Evolutionary conservation across 768 basidiomycete species (phyloP).

Genomic region (Tulasnella sp.): DNA sequence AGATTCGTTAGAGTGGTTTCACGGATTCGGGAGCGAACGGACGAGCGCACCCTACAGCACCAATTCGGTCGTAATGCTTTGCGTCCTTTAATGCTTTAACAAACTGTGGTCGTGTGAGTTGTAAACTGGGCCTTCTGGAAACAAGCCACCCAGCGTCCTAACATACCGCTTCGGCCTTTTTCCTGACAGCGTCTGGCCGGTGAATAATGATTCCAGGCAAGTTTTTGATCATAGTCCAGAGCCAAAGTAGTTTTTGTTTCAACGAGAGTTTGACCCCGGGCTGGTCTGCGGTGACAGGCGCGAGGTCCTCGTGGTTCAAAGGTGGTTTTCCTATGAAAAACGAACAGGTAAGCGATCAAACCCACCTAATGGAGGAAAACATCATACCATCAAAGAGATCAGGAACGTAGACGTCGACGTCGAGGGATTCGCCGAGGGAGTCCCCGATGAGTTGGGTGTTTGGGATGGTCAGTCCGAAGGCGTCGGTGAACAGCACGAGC

Average conservation of each 20-base stretch:
- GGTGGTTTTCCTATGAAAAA: constrained; percentile 24
- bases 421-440: constrained; percentile 46
- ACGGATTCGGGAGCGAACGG: not conserved
- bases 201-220: constrained; percentile 12
- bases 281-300: constrained; percentile 21
- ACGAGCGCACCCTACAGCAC: not conserved
- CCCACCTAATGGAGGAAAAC: not conserved
- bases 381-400: constrained; percentile 56
- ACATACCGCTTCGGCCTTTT: not conserved
- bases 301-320: constrained; percentile 17
- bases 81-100: not conserved
- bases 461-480: constrained; percentile 51
- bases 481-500: constrained; percentile 54
- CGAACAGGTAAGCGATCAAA: not conserved
- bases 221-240: constrained; percentile 33
- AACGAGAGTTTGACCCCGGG: constrained; percentile 30
- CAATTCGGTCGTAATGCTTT: constrained; percentile 1
- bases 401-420: constrained; percentile 62
- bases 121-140: not conserved
- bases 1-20: not conserved
- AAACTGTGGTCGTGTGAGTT: not conserved
- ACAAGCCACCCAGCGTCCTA: too few species aligned
- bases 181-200: not conserved
- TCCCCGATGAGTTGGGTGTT: constrained; percentile 60
- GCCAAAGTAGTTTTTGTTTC: constrained; percentile 32